Evolutionary conservation across 495 filamentous ascomycete genomes (phyloP), one percentile per base, ranked within the genome.

Genomic region (Monascus purpureus): DNA sequence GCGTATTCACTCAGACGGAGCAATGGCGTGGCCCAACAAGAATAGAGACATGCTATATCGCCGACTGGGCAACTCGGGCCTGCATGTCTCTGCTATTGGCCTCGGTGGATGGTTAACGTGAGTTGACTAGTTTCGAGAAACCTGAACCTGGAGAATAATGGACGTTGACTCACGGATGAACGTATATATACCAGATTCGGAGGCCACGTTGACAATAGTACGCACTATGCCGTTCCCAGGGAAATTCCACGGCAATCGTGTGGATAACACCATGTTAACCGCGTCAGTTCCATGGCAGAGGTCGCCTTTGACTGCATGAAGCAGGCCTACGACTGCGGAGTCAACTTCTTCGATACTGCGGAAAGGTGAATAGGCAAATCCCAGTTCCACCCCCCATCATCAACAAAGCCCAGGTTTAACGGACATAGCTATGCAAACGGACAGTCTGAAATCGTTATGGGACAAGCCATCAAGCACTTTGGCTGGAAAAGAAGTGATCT

Each of bases 401-500:
- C 20, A 5, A 22, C 20, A 4, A 22, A 4, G 20, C 20, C 20
- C 5, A 9, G 20, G 20, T 9, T 42, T 68, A 60, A 62, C 65
- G 25, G 68, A 72, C 4, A 3, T 12, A 55, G 47, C 32, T 84
- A 82, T 38, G 55, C 75, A 22, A 68, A 53, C 36, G 82, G 82
- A 33, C 66, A 80, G 41, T 77, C 71, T 11, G 82, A 88, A 50
- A 49, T 70, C 29, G 72, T 82, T 25, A 82, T 87, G 72, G 82
- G 82, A 12, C 47, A 70, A 39, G 79, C 78, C 1, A 79, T 75
- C 29, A 66, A 68, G 47, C 57, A 66, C 29, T 59, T 56, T 31
- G 57, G 50, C 8, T 67, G 83, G 83, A 79, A 80, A 41, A 66
- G 82, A 25, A 80, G 79, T 49, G 82, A 90, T 52, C 57, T 87